phyloP scores from a whole-genome alignment of 1,284 basidiomycete genomes.

The Sporisorium reilianum region DNA sequence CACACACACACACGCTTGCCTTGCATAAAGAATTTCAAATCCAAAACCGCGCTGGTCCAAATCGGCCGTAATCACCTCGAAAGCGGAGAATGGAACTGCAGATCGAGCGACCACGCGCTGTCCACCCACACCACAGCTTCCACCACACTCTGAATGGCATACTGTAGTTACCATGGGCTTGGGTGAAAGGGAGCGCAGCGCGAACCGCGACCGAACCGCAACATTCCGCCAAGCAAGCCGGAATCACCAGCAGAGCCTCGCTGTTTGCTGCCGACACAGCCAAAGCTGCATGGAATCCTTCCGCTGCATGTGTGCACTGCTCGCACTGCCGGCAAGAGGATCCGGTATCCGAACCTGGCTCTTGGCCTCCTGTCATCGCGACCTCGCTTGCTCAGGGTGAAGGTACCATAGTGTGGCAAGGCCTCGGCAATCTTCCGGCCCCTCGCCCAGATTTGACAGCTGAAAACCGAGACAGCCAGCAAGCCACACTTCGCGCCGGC shows the following conservation, averaged over 20 bases:
- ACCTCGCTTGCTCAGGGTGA: not conserved
- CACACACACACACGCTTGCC: slow-evolving; percentile 3
- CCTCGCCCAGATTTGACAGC: not conserved
- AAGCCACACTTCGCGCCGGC: not conserved
- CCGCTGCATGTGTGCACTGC: not conserved
- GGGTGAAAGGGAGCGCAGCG: not conserved
- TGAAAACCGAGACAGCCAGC: not conserved
- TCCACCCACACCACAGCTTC: not conserved
- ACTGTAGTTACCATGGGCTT: too few species aligned
- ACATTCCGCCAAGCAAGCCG: not conserved
- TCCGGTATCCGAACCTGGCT: not conserved
- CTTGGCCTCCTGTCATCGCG: not conserved
- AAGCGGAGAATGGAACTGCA: not conserved
- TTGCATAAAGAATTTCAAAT: not conserved
- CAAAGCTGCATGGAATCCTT: slow-evolving; percentile 1
- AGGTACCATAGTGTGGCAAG: slow-evolving; percentile 4
- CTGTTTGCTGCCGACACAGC: slow-evolving; percentile 1
- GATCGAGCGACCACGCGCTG: too few species aligned
- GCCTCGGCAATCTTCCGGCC: not conserved
- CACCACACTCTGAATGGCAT: too few species aligned
- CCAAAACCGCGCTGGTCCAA: not conserved
- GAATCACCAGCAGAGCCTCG: not conserved
- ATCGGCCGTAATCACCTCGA: not conserved
- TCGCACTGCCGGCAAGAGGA: not conserved
- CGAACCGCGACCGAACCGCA: not conserved